A percentile compares a stretch with the other conserved stretches of the same genome.
Conservation (phyloP, 2,329 filamentous ascomycete genomes). For the Aspergillus terreus region DNA sequence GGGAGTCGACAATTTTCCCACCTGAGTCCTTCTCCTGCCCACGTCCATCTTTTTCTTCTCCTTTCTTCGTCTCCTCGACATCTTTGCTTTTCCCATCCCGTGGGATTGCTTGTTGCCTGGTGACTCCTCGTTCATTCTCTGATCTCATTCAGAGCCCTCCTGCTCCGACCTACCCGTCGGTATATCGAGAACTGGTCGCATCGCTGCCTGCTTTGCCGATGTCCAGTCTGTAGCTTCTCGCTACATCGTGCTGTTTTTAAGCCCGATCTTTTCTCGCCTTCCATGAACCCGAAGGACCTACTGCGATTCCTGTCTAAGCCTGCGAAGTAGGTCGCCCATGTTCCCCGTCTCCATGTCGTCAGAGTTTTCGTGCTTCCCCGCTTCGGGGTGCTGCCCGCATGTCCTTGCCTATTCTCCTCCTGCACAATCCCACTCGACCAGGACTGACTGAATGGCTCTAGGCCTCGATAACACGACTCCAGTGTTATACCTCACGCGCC, state of each 20-base stretch:
- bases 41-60: conserved; percentile 4
- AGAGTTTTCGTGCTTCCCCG: not conserved
- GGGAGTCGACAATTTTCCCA: not conserved
- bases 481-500: conserved; percentile 9
- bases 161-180: no score
- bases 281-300: conserved; percentile 89
- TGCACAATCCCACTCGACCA: not conserved
- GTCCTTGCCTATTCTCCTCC: not conserved
- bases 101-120: not conserved
- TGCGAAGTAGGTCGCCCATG: conserved; percentile 66
- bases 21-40: not conserved
- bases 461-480: conserved; percentile 61
- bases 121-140: no score
- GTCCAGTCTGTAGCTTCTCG: conserved; percentile 31
- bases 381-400: not conserved
- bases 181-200: not conserved
- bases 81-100: conserved; percentile 2
- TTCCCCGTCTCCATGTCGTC: not conserved
- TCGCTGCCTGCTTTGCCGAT: conserved; percentile 22
- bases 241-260: conserved; percentile 32
- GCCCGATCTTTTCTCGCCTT: conserved; percentile 44
- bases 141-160: no score
- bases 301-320: conserved; percentile 92
- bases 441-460: conserved; percentile 28
- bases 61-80: not conserved